phyloP scores from a whole-genome alignment of 306 rosid species.

The Cucurbita ficifolia region DNA sequence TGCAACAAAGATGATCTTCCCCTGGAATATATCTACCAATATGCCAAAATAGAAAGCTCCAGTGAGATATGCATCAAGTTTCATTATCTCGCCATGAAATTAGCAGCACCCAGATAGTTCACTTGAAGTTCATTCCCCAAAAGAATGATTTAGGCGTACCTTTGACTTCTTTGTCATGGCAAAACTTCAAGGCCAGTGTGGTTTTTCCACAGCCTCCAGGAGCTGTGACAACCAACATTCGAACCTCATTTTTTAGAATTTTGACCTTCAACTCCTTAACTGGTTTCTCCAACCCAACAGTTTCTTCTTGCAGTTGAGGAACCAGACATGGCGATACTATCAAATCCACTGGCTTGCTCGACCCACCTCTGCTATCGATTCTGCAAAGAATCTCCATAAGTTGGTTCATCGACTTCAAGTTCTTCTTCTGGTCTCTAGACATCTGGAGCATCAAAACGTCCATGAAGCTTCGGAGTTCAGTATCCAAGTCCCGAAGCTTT shows the following conservation, averaged over 20 bases:
- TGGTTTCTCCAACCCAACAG: conserved; percentile 35
- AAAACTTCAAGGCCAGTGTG: conserved; percentile 28
- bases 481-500: conserved; percentile 19
- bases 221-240: conserved; percentile 30
- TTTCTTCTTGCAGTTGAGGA: conserved; percentile 17
- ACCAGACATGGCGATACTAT: conserved; percentile 7
- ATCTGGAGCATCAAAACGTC: conserved; percentile 1
- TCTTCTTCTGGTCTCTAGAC: conserved; percentile 7
- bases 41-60: not conserved
- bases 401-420: not conserved
- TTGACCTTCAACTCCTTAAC: conserved; percentile 28
- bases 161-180: conserved; percentile 24
- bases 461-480: conserved; percentile 6
- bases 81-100: not conserved
- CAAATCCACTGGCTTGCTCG: not conserved
- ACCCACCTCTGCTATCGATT: not conserved
- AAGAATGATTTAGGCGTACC: conserved; percentile 13
- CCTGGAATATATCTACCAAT: conserved; percentile 1
- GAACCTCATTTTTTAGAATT: conserved; percentile 14
- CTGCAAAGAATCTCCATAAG: not conserved
- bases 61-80: not conserved
- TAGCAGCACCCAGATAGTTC: not conserved
- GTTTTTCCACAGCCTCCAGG: conserved; percentile 43
- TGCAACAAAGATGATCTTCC: not conserved
- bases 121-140: not conserved